Conservation (phyloP, 495 filamentous ascomycete genomes). For the Penicillium macrosclerotiorum region DNA sequence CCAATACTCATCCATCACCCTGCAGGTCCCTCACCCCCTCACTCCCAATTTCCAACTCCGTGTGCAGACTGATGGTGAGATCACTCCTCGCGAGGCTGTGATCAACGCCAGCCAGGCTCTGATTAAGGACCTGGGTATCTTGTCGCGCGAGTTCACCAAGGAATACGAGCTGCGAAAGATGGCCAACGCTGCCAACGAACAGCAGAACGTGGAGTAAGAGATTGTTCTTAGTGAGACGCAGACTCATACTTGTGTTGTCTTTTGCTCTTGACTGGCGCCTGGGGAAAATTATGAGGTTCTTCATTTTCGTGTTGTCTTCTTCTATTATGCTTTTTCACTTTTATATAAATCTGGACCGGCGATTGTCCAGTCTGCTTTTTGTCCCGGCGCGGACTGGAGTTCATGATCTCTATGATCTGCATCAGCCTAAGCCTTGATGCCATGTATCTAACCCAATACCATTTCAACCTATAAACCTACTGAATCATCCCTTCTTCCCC, state of each 20-base stretch:
- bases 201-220: constrained; percentile 26
- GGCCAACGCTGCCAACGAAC: constrained; percentile 56
- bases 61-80: constrained; percentile 84
- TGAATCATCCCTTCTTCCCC: not conserved
- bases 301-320: constrained; percentile 7
- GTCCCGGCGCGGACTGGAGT: constrained; percentile 13
- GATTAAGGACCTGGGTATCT: constrained; percentile 68
- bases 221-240: not conserved
- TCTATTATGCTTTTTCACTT: constrained; percentile 8
- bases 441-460: constrained; percentile 8
- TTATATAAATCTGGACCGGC: constrained; percentile 2
- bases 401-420: constrained; percentile 5
- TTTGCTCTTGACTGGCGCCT: constrained; percentile 11
- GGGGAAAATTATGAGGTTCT: constrained; percentile 14
- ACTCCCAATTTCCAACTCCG: constrained; percentile 83
- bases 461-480: too few species aligned
- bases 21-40: constrained; percentile 77
- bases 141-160: constrained; percentile 88
- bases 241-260: constrained; percentile 1
- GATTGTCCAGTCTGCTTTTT: not conserved
- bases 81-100: constrained; percentile 86
- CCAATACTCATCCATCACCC: constrained; percentile 3
- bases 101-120: constrained; percentile 72
- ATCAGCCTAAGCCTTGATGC: not conserved
- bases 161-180: constrained; percentile 94